Conservation (phyloP, 129 eudicot genomes). For the Kitagawia praeruptora region DNA sequence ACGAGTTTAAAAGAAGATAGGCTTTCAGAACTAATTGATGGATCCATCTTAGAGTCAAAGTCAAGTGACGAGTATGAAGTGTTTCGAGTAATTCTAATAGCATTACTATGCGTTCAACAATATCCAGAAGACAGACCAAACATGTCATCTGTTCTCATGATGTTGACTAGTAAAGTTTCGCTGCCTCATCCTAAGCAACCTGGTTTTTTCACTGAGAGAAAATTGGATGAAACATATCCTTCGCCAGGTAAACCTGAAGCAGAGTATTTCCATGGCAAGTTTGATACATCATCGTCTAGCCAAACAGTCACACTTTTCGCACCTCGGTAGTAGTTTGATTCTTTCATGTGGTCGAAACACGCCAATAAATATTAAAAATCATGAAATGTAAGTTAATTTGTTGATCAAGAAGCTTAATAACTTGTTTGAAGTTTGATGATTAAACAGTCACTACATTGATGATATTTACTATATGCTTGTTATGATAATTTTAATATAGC, state of each 20-base stretch:
- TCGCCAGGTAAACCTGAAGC: slow-evolving; percentile 6
- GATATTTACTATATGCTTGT: too few species aligned
- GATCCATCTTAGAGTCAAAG: slow-evolving; percentile 6
- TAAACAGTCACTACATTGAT: too few species aligned
- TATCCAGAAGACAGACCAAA: slow-evolving; percentile 53
- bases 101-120: slow-evolving; percentile 42
- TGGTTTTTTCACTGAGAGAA: slow-evolving; percentile 37
- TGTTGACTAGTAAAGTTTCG: slow-evolving; percentile 33
- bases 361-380: too few species aligned
- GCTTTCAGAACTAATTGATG: slow-evolving; percentile 33
- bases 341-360: too few species aligned
- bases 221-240: slow-evolving; percentile 22
- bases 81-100: slow-evolving; percentile 28
- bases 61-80: slow-evolving; percentile 18
- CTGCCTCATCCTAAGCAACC: slow-evolving; percentile 39
- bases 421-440: too few species aligned
- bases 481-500: too few species aligned
- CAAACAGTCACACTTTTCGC: not conserved
- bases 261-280: not conserved
- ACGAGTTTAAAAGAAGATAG: slow-evolving; percentile 28
- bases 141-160: slow-evolving; percentile 39
- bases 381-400: too few species aligned
- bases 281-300: slow-evolving; percentile 12
- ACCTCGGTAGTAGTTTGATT: not conserved
- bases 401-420: too few species aligned